These are phyloP conservation scores for Populus pruinosa DNA, from an alignment of 345 rosid species.

Conservation along the genomic window DNA sequence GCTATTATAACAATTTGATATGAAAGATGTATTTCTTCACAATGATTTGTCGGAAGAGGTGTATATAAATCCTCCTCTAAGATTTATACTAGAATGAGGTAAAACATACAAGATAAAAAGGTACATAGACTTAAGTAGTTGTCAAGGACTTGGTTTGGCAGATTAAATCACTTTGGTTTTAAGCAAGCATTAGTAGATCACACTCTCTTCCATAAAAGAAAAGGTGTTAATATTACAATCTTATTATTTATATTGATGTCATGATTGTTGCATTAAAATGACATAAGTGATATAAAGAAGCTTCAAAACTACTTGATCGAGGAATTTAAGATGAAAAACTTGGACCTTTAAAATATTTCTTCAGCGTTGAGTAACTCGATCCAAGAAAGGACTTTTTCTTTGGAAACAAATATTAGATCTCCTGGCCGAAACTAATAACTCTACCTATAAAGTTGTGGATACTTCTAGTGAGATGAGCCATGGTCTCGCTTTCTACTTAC, in stretches of 20 bases:
- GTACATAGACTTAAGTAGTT: too few relatives aligned
- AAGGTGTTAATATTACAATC: background rate
- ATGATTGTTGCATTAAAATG: background rate
- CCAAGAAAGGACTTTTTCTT: background rate
- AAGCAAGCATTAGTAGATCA: background rate
- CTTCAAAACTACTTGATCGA: background rate
- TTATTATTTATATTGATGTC: background rate
- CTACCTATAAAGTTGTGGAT: too few relatives aligned
- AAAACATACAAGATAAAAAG: too few relatives aligned
- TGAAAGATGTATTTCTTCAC: background rate
- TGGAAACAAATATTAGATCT: background rate
- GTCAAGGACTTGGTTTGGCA: background rate
- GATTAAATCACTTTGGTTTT: background rate
- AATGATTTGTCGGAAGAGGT: background rate
- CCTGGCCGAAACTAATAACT: background rate
- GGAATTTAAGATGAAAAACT: background rate
- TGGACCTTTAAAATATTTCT: too few relatives aligned
- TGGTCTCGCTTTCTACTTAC: background rate
- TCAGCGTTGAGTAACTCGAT: background rate
- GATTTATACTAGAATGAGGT: background rate
- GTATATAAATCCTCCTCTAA: background rate
- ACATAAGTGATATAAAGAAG: background rate
- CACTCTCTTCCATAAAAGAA: background rate
- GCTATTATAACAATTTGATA: background rate
- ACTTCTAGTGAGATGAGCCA: background rate